Evolutionary conservation across 164 flowering plant genomes (phyloP), one percentile per base, ranked within the genome.

Genomic region (Nymphaea colorata): DNA sequence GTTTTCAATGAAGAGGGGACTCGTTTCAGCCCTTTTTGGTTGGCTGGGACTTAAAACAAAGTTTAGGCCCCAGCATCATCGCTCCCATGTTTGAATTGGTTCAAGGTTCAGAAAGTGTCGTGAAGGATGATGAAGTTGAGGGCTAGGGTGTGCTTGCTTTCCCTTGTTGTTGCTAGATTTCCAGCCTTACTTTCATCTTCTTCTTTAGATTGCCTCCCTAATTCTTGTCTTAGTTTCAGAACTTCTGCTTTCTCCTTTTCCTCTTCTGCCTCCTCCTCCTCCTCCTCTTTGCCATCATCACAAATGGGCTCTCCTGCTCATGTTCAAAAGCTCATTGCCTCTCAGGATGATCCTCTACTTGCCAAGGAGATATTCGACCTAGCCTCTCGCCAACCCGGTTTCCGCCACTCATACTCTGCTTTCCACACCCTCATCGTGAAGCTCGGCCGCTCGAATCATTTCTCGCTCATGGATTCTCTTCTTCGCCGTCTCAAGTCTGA

Each of bases 301-400:
- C n/a, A 65, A 41, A 66, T 73, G 45, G 70, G 70, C 14, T 88
- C 96, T 17, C 87, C 93, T 11, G 72, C 84, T 47, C 84, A 90
- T 68, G 78, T 87, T 62, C 86, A 82, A 42, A 88, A 90, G 64
- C 88, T 93, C 60, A 87, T 90, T 25, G 80, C 95, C 17, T 73
- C 91, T 42, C 93, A 92, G 77, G 57, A 51, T 51, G 57, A 51
- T 66, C 95, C 98, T 59, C 89, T 90, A 62, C 85, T 88, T 6
- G 96, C 96, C 59, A 86, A 84, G 76, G 96, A 93, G 73, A 90
- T 93, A 77, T 93, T 93, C 78, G 91, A 90, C 66, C 78, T 82
- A 47, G 91, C 96, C 18, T 77, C 91, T 5, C 76, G 63, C 6
- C 93, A 87, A 47, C 96, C 89, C 72, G 74, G 79, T 72, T 88